Evolutionary conservation across 169 alveolate species (phyloP).

Genomic region (Eimeria sp.): DNA sequence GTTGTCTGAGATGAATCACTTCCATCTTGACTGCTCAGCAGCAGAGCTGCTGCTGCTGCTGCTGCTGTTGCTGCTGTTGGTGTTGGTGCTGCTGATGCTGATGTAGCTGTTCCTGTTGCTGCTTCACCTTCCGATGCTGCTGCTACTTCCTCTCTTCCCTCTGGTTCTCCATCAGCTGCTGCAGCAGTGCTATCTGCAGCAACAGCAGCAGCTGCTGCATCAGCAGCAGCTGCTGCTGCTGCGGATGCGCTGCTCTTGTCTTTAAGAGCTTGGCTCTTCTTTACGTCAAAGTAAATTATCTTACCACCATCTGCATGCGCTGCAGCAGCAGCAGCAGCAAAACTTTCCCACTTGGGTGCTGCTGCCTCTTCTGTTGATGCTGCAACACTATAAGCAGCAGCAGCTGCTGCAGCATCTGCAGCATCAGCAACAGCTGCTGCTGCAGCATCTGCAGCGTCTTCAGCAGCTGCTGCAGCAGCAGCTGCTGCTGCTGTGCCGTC

Average conservation of each 20-base stretch:
- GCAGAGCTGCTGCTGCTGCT: constrained; percentile 42
- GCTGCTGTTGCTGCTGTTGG: constrained; percentile 25
- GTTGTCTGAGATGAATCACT: constrained; percentile 20
- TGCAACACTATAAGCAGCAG: not conserved
- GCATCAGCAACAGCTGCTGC: constrained; percentile 4
- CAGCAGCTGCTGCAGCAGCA: no score
- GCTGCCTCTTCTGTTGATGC: not conserved
- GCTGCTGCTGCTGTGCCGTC: no score
- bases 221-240: constrained; percentile 13
- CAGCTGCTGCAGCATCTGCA: not conserved
- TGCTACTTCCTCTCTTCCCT: not conserved
- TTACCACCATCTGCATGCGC: constrained; percentile 16
- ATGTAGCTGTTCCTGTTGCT: not conserved
- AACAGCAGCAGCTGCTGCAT: not conserved
- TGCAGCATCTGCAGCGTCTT: no score
- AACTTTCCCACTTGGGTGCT: not conserved
- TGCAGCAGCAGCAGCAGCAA: constrained; percentile 63
- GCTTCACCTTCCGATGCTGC: constrained; percentile 3
- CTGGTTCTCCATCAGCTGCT: not conserved
- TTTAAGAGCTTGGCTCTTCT: not conserved
- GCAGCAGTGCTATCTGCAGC: not conserved
- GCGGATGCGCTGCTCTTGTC: not conserved
- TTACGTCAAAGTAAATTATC: constrained; percentile 6
- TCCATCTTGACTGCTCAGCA: not conserved
- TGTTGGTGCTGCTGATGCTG: not conserved